These are phyloP conservation scores for Coix lacrymajobi DNA, from an alignment of 176 grass and related monocot genomes.

Conservation along the genomic window DNA sequence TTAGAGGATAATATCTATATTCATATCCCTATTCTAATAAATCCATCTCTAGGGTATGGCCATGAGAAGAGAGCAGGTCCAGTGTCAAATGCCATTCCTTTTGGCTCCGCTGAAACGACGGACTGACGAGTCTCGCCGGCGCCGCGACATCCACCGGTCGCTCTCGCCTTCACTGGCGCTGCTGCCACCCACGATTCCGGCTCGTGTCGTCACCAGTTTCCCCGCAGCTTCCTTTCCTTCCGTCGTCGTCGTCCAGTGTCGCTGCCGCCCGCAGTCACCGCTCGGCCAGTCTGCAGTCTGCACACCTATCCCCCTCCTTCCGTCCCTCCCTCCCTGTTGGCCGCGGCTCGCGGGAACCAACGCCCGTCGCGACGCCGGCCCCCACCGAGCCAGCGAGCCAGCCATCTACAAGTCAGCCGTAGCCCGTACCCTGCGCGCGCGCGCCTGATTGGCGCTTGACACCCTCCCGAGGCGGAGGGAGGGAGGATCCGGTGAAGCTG, in stretches of 20 bases:
- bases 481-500: neutral
- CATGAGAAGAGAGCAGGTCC: no score
- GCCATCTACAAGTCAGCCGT: neutral
- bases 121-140: neutral
- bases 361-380: neutral
- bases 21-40: no score
- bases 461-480: neutral
- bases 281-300: neutral
- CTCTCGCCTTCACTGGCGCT: neutral
- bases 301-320: neutral
- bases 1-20: no score
- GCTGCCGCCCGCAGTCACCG: neutral
- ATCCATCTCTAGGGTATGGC: no score
- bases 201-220: neutral
- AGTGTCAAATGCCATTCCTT: neutral
- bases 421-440: no score
- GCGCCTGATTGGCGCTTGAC: neutral
- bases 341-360: neutral
- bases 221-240: neutral
- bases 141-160: neutral
- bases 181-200: no score
- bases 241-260: rapidly evolving
- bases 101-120: neutral
- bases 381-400: neutral
- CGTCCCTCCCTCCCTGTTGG: neutral